Evolutionary conservation across 495 filamentous ascomycete genomes (phyloP).

Genomic region (Mytilinidion resinicola): DNA sequence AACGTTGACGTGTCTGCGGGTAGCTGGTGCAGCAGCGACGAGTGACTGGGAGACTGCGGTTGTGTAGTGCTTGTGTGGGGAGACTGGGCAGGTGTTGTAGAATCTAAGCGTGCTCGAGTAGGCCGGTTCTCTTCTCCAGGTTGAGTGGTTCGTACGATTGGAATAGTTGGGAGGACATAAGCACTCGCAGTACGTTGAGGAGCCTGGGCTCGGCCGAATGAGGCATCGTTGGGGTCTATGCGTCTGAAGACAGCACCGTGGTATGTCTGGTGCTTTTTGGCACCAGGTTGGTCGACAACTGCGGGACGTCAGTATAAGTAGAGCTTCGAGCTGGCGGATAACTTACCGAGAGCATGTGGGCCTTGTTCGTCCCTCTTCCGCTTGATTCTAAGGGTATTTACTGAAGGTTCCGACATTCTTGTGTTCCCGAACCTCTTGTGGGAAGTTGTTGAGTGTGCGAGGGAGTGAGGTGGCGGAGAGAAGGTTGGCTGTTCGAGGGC

Average conservation of each 20-base stretch:
- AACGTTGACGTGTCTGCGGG: not conserved
- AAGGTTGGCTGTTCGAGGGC: too few relatives aligned
- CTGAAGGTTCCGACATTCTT: not conserved
- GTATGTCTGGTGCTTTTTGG: not conserved
- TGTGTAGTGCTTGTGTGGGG: not conserved
- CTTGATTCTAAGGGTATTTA: slow-evolving; percentile 1
- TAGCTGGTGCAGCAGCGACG: not conserved
- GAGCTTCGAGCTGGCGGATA: not conserved
- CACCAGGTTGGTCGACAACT: not conserved
- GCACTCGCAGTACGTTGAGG: not conserved
- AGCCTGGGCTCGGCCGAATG: not conserved
- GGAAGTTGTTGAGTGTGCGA: too few relatives aligned
- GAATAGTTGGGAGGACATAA: not conserved
- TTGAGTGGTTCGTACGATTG: not conserved
- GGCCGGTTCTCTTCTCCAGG: slow-evolving; percentile 5
- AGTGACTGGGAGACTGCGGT: not conserved
- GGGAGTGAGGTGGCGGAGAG: too few relatives aligned
- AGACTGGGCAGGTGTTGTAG: not conserved
- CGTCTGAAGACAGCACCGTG: not conserved
- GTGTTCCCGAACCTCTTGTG: too few relatives aligned
- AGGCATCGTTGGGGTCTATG: not conserved
- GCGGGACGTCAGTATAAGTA: not conserved
- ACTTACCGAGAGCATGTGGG: not conserved
- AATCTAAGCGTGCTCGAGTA: not conserved
- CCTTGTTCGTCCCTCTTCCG: not conserved